phyloP scores from a whole-genome alignment of 805 yeast species.

The Barnettozyma californica region DNA sequence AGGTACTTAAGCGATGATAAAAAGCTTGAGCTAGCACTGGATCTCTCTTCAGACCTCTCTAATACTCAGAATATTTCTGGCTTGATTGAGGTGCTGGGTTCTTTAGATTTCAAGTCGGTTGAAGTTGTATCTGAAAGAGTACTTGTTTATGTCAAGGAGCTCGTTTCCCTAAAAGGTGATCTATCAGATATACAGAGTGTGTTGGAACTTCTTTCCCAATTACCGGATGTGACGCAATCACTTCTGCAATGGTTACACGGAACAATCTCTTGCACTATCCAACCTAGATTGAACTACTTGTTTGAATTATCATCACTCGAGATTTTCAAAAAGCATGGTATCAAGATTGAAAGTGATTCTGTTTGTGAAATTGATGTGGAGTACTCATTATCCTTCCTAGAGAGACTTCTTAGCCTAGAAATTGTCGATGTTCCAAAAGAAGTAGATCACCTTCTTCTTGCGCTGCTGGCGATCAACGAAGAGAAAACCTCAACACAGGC shows the following conservation, averaged over 20 bases:
- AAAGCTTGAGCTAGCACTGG: slow-evolving; percentile 1
- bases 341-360: not conserved
- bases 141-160: not conserved
- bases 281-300: slow-evolving; percentile 5
- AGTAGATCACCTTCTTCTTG: slow-evolving; percentile 27
- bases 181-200: not conserved
- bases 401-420: slow-evolving; percentile 13
- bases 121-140: slow-evolving; percentile 6
- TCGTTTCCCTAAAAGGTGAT: not conserved
- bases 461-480: slow-evolving; percentile 35
- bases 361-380: not conserved
- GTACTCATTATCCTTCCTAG: slow-evolving; percentile 7
- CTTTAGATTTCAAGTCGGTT: slow-evolving; percentile 2
- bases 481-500: slow-evolving; percentile 33
- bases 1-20: slow-evolving; percentile 8
- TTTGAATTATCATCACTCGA: slow-evolving; percentile 1
- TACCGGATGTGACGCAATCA: slow-evolving; percentile 6
- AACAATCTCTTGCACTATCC: slow-evolving; percentile 3
- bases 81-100: slow-evolving; percentile 8
- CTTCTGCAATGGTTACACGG: slow-evolving; percentile 9
- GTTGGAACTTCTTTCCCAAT: slow-evolving; percentile 4
- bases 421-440: slow-evolving; percentile 1
- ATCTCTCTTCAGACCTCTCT: slow-evolving; percentile 7
- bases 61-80: slow-evolving; percentile 8
- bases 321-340: not conserved